Evolutionary conservation across 441 rosid genomes (phyloP), one percentile per base, ranked within the genome.

Genomic region (Eugenia klotzschiana): DNA sequence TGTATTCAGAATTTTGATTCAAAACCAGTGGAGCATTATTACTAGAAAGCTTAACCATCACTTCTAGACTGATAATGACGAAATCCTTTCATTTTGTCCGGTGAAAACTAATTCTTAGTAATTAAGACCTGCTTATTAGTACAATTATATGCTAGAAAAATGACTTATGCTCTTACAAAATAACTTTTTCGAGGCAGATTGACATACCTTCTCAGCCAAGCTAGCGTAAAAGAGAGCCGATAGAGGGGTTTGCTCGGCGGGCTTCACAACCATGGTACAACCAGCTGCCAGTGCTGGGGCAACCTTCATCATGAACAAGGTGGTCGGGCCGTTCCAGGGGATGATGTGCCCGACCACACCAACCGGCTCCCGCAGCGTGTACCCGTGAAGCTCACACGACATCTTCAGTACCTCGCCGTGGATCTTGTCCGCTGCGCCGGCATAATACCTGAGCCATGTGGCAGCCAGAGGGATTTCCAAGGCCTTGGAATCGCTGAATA

Each of bases 351-450:
- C 84, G 1, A 54, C 84, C 51, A 82, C 84, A 11, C 84, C 84
- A 12, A 82, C 8, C 9, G 80, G 84, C 80, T 82, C 84, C 27
- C 7, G 49, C 29, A 82, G 41, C 12, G 80, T 72, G 27, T 81
- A 51, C 8, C 46, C 27, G 0, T 82, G 97, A 52, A 93, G 41
- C 46, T 85, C 88, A 0, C 93, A 84, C 1, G 94, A 89, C 94
- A 95, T 93, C 83, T 91, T 23, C n/a, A 64, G 20, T 46, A 46
- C 93, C 37, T 92, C 91, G 2, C 98, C 98, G 15, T 93, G 98
- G 29, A 96, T 93, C 84, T 96, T 96, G 82, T 96, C 99, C 0
- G 99, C 98, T 6, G 97, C 98, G 1, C 99, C 99, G 0, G 94
- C 98, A 73, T 91, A 93, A 81, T 93, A 95, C 27, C 96, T 92